phyloP scores from a whole-genome alignment of 371 early-diverging fungal species.

The Zopfochytrium polystomum region DNA sequence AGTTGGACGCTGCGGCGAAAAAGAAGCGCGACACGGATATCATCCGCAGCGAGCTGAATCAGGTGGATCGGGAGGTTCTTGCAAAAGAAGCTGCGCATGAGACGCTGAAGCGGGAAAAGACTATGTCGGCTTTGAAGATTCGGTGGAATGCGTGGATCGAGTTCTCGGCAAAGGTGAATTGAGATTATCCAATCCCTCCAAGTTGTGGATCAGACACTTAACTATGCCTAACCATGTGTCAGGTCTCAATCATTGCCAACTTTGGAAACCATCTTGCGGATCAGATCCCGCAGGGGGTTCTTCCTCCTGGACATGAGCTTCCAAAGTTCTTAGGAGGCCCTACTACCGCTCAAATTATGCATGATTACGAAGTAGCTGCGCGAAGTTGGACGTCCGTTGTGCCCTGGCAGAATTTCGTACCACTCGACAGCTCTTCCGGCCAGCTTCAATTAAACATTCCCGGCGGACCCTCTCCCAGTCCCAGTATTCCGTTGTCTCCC shows the following conservation, averaged over 20 bases:
- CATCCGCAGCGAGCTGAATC: conserved; percentile 18
- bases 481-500: too few species aligned
- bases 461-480: too few species aligned
- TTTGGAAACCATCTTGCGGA: conserved; percentile 35
- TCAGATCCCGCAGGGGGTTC: conserved; percentile 36
- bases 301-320: conserved; percentile 26
- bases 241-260: conserved; percentile 25
- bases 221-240: too few species aligned
- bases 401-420: too few species aligned
- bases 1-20: conserved; percentile 21
- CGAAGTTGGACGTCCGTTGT: too few species aligned
- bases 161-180: conserved; percentile 26
- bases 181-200: neutral
- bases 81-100: conserved; percentile 21
- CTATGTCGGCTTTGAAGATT: conserved; percentile 9
- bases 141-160: conserved; percentile 29
- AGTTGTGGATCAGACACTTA: too few species aligned
- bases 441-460: too few species aligned
- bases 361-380: conserved; percentile 9
- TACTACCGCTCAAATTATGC: conserved; percentile 10
- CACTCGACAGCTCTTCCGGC: too few species aligned
- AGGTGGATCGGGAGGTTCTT: conserved; percentile 30
- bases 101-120: conserved; percentile 23
- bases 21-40: conserved; percentile 20
- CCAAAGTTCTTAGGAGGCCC: conserved; percentile 5